Evolutionary conservation across 495 filamentous ascomycete genomes (phyloP), one percentile per base, ranked within the genome.

Genomic region (Platismatia glauca): DNA sequence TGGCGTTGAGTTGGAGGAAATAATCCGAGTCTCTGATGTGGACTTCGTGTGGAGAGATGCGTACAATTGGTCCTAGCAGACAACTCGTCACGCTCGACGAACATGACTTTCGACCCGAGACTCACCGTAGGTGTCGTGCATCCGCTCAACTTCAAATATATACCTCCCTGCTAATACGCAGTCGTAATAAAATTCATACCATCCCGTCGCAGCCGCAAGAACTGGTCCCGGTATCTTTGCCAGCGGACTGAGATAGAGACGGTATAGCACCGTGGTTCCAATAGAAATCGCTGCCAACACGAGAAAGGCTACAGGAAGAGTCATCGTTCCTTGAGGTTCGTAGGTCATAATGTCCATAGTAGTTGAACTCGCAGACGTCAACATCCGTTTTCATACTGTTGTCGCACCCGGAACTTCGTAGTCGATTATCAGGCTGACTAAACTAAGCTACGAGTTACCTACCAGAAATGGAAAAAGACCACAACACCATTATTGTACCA

Each of bases 181-280:
- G 61, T 83, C 75, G 62, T 73, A 81, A 63, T 80, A 81, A 41
- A 74, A 77, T 62, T 86, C 79, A 61, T 83, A 82, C 62, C 68
- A 74, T 38, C 64, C 44, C 0, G 78, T 81, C 0, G 75, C 59
- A 0, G 82, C 84, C 0, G 84, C 81, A 3, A 83, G 62, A 35
- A 70, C 77, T 1, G 80, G 80, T 1, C 82, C 80, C 6, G 79
- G 77, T 35, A 79, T 77, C 31, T 65, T 70, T 7, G 75, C 67
- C 7, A 82, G 63, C 1, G 80, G 76, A 55, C 68, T 68, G 38
- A 79, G 64, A 59, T 69, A 80, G 7, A 80, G 65, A 22, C 75
- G 76, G 59, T 67, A 64, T 4, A 60, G 41, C 12, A 52, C 44
- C 13, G 64, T 37, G 50, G 41, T 43, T 22, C 37, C n/a, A 15